A percentile compares a stretch with the other conserved stretches of the same genome.
Evolutionary conservation across 306 rosid species (phyloP).

Genomic region (Lathyrus aphaca): DNA sequence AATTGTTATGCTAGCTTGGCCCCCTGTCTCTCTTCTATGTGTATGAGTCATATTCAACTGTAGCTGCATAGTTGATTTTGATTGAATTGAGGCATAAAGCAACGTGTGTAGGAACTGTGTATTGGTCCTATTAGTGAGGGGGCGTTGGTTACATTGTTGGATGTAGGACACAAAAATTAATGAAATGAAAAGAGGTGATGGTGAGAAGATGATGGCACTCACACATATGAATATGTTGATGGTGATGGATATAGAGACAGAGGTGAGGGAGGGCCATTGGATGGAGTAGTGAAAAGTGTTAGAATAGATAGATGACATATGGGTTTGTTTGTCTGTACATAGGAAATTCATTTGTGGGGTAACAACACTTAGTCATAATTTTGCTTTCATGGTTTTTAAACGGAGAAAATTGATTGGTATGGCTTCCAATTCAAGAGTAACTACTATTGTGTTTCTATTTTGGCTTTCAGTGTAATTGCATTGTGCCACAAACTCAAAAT

Average conservation of each 20-base stretch:
- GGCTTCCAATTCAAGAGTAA: background rate
- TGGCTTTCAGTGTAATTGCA: background rate
- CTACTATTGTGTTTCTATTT: background rate
- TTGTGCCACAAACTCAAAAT: background rate
- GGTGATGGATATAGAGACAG: constrained; percentile 1
- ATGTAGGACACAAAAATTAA: constrained; percentile 30
- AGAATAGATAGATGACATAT: constrained; percentile 34
- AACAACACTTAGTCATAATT: constrained; percentile 3
- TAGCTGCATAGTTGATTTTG: constrained; percentile 6
- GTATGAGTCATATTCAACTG: no score
- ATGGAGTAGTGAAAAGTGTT: constrained; percentile 38
- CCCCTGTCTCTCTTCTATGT: no score
- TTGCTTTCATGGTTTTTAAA: background rate
- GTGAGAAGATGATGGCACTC: constrained; percentile 1
- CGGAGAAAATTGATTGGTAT: background rate
- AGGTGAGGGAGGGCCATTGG: constrained; percentile 34
- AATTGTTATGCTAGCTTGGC: no score
- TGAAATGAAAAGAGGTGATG: constrained; percentile 17
- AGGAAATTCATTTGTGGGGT: constrained; percentile 32
- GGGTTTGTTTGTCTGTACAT: constrained; percentile 39
- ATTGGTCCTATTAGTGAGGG: background rate
- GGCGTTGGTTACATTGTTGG: constrained; percentile 9
- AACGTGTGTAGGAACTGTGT: background rate
- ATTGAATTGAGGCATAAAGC: constrained; percentile 7
- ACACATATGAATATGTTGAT: constrained; percentile 5